A percentile compares a stretch with the other conserved stretches of the same genome.
Evolutionary conservation across 108 stramenopile genomes (phyloP).

Genomic region (Discostella pseudostelligera): DNA sequence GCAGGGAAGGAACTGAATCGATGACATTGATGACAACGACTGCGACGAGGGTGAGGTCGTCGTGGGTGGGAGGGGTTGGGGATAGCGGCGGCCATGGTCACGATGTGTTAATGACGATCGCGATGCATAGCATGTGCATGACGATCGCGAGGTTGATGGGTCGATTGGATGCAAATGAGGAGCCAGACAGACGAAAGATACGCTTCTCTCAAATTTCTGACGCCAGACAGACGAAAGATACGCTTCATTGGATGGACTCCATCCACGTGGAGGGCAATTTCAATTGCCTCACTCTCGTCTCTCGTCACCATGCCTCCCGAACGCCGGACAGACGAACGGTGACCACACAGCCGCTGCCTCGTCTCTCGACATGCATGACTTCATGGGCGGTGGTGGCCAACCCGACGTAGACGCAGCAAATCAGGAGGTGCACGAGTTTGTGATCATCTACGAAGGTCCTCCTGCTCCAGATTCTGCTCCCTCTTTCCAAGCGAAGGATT

Average conservation of each 20-base stretch:
- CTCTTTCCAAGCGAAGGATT: not conserved
- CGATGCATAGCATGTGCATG: too few species aligned
- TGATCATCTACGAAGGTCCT: conserved; percentile 36
- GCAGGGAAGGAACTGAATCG: not conserved
- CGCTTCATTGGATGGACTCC: too few species aligned
- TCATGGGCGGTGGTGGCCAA: not conserved
- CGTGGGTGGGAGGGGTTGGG: not conserved
- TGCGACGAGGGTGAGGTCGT: not conserved
- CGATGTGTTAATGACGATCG: not conserved
- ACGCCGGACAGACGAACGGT: too few species aligned
- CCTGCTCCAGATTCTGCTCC: conserved; percentile 3
- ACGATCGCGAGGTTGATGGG: too few species aligned
- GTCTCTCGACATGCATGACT: not conserved
- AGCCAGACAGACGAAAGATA: too few species aligned
- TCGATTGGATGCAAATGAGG: too few species aligned
- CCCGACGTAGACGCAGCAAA: not conserved
- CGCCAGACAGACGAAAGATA: too few species aligned
- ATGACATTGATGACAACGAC: not conserved
- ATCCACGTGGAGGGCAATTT: too few species aligned
- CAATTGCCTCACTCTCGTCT: too few species aligned
- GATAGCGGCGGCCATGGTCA: not conserved
- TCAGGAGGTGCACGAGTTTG: conserved; percentile 24
- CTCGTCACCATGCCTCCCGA: too few species aligned
- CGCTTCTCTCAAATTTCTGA: too few species aligned
- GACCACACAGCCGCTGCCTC: too few species aligned